phyloP scores from a whole-genome alignment of 257 asterid species.

The Nicotiana paniculata region DNA sequence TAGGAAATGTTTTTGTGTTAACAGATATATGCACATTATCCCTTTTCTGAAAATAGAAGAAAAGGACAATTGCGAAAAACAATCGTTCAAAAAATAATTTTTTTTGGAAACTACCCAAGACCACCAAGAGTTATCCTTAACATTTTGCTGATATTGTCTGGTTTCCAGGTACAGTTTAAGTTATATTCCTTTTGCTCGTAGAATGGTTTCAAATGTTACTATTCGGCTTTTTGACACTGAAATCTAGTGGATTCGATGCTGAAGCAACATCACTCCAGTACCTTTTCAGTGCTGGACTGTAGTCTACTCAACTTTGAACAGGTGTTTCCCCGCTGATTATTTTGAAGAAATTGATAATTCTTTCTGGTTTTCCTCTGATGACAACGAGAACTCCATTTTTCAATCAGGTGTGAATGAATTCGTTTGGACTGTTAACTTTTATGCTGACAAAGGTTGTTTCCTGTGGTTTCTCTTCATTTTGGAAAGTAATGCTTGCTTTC shows the following conservation, averaged over 20 bases:
- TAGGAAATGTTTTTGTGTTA: not conserved
- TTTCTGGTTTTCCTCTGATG: not conserved
- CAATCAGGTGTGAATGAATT: not conserved
- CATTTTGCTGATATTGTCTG: conserved; percentile 4
- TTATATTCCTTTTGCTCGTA: conserved; percentile 89
- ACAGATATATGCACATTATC: not conserved
- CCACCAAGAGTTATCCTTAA: not conserved
- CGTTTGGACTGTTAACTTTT: conserved; percentile 5
- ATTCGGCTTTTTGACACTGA: conserved; percentile 94
- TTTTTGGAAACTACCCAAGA: not conserved
- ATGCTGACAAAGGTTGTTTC: conserved; percentile 6
- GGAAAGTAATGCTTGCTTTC: not conserved
- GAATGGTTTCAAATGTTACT: conserved; percentile 71
- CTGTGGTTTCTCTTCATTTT: not conserved
- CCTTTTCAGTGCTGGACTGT: not conserved
- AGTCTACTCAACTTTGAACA: not conserved
- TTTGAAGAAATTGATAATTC: conserved; percentile 1
- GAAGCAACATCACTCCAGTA: conserved; percentile 1
- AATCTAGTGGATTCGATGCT: conserved; percentile 34
- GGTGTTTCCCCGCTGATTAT: not conserved
- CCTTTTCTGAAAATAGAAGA: not conserved
- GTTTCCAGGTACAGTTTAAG: conserved; percentile 93
- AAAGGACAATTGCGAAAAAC: not conserved
- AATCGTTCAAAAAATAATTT: not conserved
- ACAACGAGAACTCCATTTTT: not conserved